A percentile compares a stretch with the other conserved stretches of the same genome.
Evolutionary conservation across 176 grass and related monocot species (phyloP).

Genomic region (Elymus sibiricus): DNA sequence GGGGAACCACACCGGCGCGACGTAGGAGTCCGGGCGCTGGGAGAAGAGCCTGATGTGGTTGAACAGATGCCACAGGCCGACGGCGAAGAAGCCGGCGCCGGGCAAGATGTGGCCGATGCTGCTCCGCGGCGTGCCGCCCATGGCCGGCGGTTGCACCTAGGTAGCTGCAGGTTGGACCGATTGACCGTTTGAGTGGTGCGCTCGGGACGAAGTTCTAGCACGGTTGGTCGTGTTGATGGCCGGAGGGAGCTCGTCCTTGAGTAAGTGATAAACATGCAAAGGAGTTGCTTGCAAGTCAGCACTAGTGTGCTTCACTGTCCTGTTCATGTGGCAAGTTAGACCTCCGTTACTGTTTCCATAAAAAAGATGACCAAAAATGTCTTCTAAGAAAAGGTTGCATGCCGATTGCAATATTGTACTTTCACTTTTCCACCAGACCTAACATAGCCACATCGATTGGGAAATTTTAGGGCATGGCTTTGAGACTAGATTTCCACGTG

Average conservation of each 20-base stretch:
- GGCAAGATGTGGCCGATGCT: slow-evolving; percentile 72
- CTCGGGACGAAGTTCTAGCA: neutral
- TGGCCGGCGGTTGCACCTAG: neutral
- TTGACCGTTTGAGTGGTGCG: neutral
- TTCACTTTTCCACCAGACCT: too few relatives aligned
- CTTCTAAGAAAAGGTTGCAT: neutral
- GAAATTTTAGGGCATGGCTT: too few relatives aligned
- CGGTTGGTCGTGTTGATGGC: slow-evolving; percentile 5
- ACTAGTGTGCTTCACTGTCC: neutral
- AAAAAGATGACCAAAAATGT: neutral
- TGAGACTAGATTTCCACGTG: too few relatives aligned
- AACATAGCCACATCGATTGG: too few relatives aligned
- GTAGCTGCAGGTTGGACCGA: neutral
- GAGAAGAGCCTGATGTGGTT: slow-evolving; percentile 58
- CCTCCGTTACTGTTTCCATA: neutral
- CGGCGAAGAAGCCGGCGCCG: slow-evolving; percentile 46
- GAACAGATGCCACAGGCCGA: slow-evolving; percentile 76
- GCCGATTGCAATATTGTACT: neutral
- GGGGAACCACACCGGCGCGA: slow-evolving; percentile 61
- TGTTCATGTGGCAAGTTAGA: neutral
- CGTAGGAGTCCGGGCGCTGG: slow-evolving; percentile 41
- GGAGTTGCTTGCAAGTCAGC: slow-evolving; percentile 44
- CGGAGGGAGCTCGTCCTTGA: neutral
- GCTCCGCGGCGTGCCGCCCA: slow-evolving; percentile 38
- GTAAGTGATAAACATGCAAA: slow-evolving; percentile 18